Conservation (phyloP, 257 asterid genomes). For the Nicotiana attenuata region DNA sequence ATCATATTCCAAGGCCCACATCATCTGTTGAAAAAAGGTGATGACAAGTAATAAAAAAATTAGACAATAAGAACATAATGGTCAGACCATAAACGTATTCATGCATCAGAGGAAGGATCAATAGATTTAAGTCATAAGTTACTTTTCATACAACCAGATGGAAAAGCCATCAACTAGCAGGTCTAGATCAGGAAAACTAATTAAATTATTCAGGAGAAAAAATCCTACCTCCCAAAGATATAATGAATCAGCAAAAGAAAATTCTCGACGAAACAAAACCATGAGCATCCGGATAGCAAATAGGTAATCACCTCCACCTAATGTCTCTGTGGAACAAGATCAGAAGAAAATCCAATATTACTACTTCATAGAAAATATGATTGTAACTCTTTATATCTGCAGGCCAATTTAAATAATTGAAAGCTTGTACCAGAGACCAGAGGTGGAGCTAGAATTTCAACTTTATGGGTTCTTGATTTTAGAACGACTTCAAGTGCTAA, state of each 20-base stretch:
- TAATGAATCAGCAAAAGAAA: slow-evolving; percentile 84
- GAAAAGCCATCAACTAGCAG: neutral
- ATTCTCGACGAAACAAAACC: slow-evolving; percentile 93
- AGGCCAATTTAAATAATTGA: neutral
- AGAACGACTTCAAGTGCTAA: no score
- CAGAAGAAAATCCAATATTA: slow-evolving; percentile 8
- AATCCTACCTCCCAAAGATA: slow-evolving; percentile 88
- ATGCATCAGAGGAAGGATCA: neutral
- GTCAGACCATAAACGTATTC: neutral
- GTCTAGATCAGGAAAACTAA: neutral
- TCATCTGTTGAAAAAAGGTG: slow-evolving; percentile 46
- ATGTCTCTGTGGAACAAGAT: slow-evolving; percentile 45
- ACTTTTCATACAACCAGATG: neutral
- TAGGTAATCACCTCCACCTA: slow-evolving; percentile 90
- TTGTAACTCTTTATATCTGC: neutral
- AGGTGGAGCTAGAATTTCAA: no score
- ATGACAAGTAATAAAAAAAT: slow-evolving; percentile 8
- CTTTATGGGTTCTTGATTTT: no score
- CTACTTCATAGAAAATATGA: neutral
- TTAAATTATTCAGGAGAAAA: neutral
- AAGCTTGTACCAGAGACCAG: neutral
- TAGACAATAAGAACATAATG: neutral
- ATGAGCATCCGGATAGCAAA: slow-evolving; percentile 96
- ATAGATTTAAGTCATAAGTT: neutral
- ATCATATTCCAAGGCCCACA: slow-evolving; percentile 97